A percentile compares a stretch with the other conserved stretches of the same genome.
Evolutionary conservation across 108 stramenopile species (phyloP).

Genomic region (Cyclostephanos tholiformis): DNA sequence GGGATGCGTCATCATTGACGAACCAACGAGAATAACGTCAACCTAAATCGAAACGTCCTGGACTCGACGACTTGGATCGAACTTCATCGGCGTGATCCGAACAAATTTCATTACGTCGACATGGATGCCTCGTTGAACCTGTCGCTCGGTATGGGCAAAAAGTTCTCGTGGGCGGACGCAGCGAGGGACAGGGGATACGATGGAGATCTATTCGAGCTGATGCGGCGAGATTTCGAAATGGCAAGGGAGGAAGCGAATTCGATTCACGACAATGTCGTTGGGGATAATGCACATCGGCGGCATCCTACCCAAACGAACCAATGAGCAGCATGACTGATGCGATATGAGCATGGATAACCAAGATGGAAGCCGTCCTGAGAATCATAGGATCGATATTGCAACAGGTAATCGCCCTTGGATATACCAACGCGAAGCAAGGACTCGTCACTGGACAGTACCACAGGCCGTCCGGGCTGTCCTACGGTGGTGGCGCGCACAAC

Average conservation of each 20-base stretch:
- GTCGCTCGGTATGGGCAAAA: neutral
- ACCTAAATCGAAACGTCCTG: conserved; percentile 81
- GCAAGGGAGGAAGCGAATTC: neutral
- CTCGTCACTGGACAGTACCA: conserved; percentile 83
- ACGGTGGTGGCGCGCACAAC: conserved; percentile 63
- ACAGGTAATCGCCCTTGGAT: conserved; percentile 49
- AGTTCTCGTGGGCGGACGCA: conserved; percentile 38
- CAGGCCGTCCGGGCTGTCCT: conserved; percentile 65
- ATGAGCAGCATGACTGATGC: neutral
- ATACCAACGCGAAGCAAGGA: conserved; percentile 53
- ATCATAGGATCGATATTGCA: neutral
- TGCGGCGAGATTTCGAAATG: conserved; percentile 21
- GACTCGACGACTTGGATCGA: conserved; percentile 28
- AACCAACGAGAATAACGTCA: conserved; percentile 83
- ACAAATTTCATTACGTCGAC: conserved; percentile 59
- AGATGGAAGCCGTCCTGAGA: conserved; percentile 1
- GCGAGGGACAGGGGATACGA: conserved; percentile 22
- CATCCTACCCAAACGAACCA: too few relatives aligned
- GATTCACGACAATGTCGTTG: neutral
- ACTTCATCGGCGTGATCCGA: conserved; percentile 58
- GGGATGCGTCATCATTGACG: conserved; percentile 81
- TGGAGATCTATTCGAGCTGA: conserved; percentile 20
- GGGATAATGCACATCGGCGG: neutral
- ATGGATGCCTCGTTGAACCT: conserved; percentile 52
- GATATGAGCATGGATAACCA: neutral